A percentile compares a stretch with the other conserved stretches of the same genome.
These are phyloP conservation scores for Ophiostoma perfectum DNA, from an alignment of 2,329 filamentous ascomycete species.

Conservation along the genomic window DNA sequence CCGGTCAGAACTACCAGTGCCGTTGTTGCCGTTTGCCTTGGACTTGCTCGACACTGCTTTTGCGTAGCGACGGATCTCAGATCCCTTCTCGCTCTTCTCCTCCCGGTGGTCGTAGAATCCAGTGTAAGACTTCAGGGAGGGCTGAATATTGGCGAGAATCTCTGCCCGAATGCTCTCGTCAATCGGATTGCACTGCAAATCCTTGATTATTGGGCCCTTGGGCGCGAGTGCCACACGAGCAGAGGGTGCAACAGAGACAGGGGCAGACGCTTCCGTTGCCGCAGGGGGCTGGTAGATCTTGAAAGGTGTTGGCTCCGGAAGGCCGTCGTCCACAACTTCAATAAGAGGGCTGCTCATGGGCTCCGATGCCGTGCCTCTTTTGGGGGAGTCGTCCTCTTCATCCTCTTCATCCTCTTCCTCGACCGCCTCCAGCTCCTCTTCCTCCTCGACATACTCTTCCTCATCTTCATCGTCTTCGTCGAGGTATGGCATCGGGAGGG, in stretches of 20 bases:
- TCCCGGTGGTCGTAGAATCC: constrained; percentile 73
- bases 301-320: constrained; percentile 14
- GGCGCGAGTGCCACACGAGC: constrained; percentile 27
- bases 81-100: constrained; percentile 58
- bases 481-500: constrained; percentile 25
- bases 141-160: constrained; percentile 69
- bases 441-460: constrained; percentile 25
- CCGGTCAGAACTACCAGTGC: constrained; percentile 50
- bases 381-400: constrained; percentile 17
- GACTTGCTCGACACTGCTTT: constrained; percentile 61
- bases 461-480: constrained; percentile 35
- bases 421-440: constrained; percentile 32
- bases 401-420: constrained; percentile 30
- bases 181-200: constrained; percentile 82
- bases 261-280: not conserved
- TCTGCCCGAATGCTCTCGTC: constrained; percentile 67
- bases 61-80: constrained; percentile 75
- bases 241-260: constrained; percentile 14
- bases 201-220: constrained; percentile 72
- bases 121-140: constrained; percentile 65
- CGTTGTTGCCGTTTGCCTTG: constrained; percentile 34
- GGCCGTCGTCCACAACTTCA: constrained; percentile 43
- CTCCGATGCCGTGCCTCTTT: constrained; percentile 7
- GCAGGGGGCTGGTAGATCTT: constrained; percentile 38
- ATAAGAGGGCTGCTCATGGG: constrained; percentile 54